Conservation (phyloP, 805 yeast species). For the Ogataea corticis region DNA sequence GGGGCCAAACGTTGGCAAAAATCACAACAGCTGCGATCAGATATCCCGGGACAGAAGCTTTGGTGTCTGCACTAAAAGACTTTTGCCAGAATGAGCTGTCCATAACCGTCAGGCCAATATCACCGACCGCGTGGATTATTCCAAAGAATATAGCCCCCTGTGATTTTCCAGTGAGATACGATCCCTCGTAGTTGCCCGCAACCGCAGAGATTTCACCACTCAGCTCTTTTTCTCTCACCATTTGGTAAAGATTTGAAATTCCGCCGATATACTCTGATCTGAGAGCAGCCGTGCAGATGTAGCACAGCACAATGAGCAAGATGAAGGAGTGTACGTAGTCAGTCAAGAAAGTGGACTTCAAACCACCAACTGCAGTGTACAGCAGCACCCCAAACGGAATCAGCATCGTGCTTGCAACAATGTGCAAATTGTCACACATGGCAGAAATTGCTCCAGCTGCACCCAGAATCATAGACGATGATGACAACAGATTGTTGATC, state of each 20-base stretch:
- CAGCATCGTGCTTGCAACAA: constrained; percentile 29
- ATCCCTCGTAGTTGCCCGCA: constrained; percentile 38
- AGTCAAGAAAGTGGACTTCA: constrained; percentile 36
- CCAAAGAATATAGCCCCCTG: constrained; percentile 39
- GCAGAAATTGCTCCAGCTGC: constrained; percentile 32
- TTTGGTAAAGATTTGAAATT: constrained; percentile 31
- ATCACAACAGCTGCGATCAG: constrained; percentile 36
- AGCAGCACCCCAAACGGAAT: constrained; percentile 37
- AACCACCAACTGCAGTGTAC: constrained; percentile 38
- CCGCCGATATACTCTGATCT: constrained; percentile 33
- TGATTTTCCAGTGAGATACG: constrained; percentile 39
- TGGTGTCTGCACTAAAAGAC: constrained; percentile 37
- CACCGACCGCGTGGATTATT: constrained; percentile 37
- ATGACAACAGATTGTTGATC: constrained; percentile 29
- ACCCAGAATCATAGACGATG: constrained; percentile 32
- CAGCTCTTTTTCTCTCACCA: constrained; percentile 20
- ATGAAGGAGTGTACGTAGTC: constrained; percentile 38
- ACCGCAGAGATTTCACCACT: constrained; percentile 24
- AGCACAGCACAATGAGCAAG: constrained; percentile 32
- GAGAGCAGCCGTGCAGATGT: constrained; percentile 31
- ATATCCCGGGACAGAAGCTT: constrained; percentile 41
- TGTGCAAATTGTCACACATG: constrained; percentile 26
- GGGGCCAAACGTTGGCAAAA: constrained; percentile 37
- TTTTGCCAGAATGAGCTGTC: constrained; percentile 45
- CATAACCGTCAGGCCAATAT: constrained; percentile 39